These are phyloP conservation scores for Lunasporangiospora selenospora DNA, from an alignment of 192 early-diverging fungal species.

Conservation along the genomic window DNA sequence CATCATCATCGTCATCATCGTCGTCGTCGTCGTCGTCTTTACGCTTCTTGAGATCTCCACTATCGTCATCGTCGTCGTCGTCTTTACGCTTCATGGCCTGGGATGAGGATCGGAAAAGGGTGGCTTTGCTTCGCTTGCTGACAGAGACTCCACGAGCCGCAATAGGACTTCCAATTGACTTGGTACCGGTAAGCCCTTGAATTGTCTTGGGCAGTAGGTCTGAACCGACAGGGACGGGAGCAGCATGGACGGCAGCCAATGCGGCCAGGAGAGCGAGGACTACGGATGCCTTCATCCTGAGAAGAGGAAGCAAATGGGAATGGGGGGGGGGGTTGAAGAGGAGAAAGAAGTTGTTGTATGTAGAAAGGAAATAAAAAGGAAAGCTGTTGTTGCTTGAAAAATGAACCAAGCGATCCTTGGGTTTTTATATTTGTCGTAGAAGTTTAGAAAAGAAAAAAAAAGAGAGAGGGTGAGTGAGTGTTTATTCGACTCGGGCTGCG, in stretches of 20 bases:
- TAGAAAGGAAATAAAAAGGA: neutral
- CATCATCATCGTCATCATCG: too few relatives aligned
- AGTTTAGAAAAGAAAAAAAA: too few relatives aligned
- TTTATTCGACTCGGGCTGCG: too few relatives aligned
- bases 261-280: conserved; percentile 23
- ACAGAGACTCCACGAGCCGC: too few relatives aligned
- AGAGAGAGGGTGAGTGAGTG: too few relatives aligned
- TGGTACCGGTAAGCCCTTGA: too few relatives aligned
- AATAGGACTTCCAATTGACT: too few relatives aligned
- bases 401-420: too few relatives aligned
- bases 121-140: neutral
- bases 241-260: conserved; percentile 18
- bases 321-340: neutral
- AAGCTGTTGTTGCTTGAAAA: too few relatives aligned
- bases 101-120: neutral
- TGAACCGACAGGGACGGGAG: conserved; percentile 7
- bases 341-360: neutral
- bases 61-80: neutral
- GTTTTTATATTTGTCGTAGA: too few relatives aligned
- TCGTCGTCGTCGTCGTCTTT: neutral
- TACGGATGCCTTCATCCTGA: conserved; percentile 24
- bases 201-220: neutral
- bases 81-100: too few relatives aligned
- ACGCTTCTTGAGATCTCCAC: neutral
- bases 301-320: too few relatives aligned